Evolutionary conservation across 2,329 filamentous ascomycete species (phyloP), one percentile per base, ranked within the genome.

Genomic region (Paraphoma sp.): DNA sequence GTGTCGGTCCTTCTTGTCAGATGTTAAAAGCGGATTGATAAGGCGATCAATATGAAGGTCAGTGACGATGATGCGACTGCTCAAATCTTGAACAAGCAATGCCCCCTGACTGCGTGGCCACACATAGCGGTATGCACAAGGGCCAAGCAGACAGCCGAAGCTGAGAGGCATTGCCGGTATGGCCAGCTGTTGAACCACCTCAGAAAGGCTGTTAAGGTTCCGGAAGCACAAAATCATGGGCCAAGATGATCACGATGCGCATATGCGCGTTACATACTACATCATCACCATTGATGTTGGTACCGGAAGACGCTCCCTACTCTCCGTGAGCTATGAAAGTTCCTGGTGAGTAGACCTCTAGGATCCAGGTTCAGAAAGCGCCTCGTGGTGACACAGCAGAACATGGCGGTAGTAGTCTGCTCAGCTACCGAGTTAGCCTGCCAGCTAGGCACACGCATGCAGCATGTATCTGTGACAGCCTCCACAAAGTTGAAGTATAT

Each of bases 301-400:
- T 45, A 36, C 52, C 67, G 67, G 71, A 67, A 60, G 52, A 46
- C 43, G 42, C 64, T 64, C 64, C 65, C 64, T 68, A 60, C 60
- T 58, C 59, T 68, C 71, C 71, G 71, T 47, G 23, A 61, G 55
- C 53, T 54, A 60, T 48, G 57, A 61, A 53, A 56, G 53, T 60
- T 54, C 29, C 45, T 57, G 55, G 60, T 57, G 53, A 48, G 60
- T 33, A 50, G 50, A 61, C 61, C 61, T 61, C 63, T 56, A 29
- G 42, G 64, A 69, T 57, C 69, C 68, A 73, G 68, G 67, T 63
- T 40, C 52, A 64, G 44, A 16, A 54, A 54, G 62, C 48, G 57
- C 62, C 56, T 41, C 46, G 58, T 58, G 54, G 68, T 71, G 52
- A 56, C 62, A 70, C 70, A 42, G 53, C 69, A 71, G 62, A 59